A percentile compares a stretch with the other conserved stretches of the same genome.
phyloP scores from a whole-genome alignment of 2,329 filamentous ascomycete species.

The Fusarium graminum region DNA sequence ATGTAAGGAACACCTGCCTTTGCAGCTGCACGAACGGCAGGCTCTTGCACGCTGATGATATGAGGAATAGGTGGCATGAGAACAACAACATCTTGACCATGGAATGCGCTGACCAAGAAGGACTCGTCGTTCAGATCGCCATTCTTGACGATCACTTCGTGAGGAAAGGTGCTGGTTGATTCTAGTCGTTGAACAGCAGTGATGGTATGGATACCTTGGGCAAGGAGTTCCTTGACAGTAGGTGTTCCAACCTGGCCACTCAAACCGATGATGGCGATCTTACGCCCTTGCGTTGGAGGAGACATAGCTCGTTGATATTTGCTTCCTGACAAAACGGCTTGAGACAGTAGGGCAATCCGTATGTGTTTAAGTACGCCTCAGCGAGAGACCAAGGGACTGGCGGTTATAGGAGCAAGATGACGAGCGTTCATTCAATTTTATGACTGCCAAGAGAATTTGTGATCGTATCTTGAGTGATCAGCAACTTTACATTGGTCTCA shows the following conservation, averaged over 20 bases:
- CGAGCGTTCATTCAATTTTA: no score
- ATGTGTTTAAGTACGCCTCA: not conserved
- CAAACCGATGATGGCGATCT: slow-evolving; percentile 21
- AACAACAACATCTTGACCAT: slow-evolving; percentile 22
- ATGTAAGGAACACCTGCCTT: slow-evolving; percentile 7
- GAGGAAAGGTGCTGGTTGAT: slow-evolving; percentile 15
- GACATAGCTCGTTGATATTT: slow-evolving; percentile 3
- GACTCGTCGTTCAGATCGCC: slow-evolving; percentile 21
- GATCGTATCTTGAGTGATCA: not conserved
- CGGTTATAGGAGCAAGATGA: not conserved
- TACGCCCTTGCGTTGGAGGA: slow-evolving; percentile 7
- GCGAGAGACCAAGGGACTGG: not conserved
- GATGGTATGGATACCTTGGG: slow-evolving; percentile 12
- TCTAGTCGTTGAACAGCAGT: slow-evolving; percentile 24
- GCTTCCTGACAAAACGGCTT: not conserved
- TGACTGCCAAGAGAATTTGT: not conserved
- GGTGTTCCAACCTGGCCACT: slow-evolving; percentile 19
- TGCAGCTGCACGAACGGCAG: slow-evolving; percentile 26
- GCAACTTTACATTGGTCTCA: not conserved
- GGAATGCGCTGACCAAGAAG: slow-evolving; percentile 14
- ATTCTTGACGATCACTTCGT: slow-evolving; percentile 4
- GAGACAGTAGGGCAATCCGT: not conserved
- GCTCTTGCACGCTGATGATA: slow-evolving; percentile 23
- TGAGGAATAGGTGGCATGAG: slow-evolving; percentile 29
- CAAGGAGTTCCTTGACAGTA: slow-evolving; percentile 13